Percentiles rank a stretch among this genome's conserved stretches.
phyloP scores from a whole-genome alignment of 768 basidiomycete genomes.

The Sarcodon aspratus region DNA sequence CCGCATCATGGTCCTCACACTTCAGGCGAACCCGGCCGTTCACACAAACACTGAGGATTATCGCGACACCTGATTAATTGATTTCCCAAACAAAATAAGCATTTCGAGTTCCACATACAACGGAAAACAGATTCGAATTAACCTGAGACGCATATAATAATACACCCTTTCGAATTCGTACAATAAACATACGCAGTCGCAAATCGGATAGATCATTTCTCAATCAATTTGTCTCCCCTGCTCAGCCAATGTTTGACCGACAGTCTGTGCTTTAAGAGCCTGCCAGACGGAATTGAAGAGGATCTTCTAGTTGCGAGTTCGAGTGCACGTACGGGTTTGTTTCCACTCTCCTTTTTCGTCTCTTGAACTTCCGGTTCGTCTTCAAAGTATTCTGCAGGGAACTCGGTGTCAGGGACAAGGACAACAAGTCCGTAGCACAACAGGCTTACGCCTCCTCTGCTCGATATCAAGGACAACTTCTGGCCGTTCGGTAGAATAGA shows the following conservation, averaged over 20 bases:
- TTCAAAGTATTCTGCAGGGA: neutral
- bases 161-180: too few relatives aligned
- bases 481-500: constrained; percentile 22
- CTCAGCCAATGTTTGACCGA: neutral
- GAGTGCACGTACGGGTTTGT: too few relatives aligned
- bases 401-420: neutral
- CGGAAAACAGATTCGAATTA: too few relatives aligned
- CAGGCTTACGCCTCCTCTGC: constrained; percentile 32
- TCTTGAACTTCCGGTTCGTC: neutral
- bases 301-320: neutral
- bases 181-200: too few relatives aligned
- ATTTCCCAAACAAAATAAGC: too few relatives aligned
- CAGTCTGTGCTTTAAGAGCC: neutral
- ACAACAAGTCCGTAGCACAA: neutral
- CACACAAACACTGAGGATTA: too few relatives aligned
- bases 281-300: neutral
- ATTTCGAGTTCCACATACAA: too few relatives aligned
- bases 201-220: neutral
- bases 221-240: neutral
- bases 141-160: too few relatives aligned
- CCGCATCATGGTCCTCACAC: too few relatives aligned
- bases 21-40: too few relatives aligned
- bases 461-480: constrained; percentile 26
- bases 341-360: neutral
- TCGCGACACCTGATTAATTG: too few relatives aligned